These are phyloP conservation scores for Calamus simplicifolius DNA, from an alignment of 176 grass and related monocot genomes.

Conservation along the genomic window DNA sequence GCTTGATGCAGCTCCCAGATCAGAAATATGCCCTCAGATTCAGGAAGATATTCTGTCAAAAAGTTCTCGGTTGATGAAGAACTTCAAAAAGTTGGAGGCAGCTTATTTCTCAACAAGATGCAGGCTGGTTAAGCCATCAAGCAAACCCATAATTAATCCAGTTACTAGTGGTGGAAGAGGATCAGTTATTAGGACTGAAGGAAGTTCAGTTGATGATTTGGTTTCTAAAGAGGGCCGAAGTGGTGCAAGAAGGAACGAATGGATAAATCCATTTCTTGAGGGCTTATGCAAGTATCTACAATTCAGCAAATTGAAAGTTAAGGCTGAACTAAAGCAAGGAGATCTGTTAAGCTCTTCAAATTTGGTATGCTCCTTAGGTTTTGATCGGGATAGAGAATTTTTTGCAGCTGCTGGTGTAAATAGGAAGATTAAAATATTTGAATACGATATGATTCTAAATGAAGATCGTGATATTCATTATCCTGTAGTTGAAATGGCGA, in stretches of 20 bases:
- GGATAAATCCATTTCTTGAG: conserved; percentile 87
- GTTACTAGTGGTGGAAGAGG: conserved; percentile 33
- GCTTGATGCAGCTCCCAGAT: conserved; percentile 44
- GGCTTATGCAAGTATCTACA: conserved; percentile 87
- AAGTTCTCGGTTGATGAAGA: conserved; percentile 91
- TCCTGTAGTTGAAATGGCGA: conserved; percentile 93
- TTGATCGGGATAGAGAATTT: conserved; percentile 89
- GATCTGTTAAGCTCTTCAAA: conserved; percentile 87
- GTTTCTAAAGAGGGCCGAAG: conserved; percentile 32
- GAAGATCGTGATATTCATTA: conserved; percentile 93
- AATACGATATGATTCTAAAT: conserved; percentile 82
- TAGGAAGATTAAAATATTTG: conserved; percentile 99
- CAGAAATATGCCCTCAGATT: conserved; percentile 39
- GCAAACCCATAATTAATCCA: conserved; percentile 33
- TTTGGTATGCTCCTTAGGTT: conserved; percentile 92
- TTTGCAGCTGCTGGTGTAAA: conserved; percentile 99
- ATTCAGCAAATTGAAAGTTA: conserved; percentile 83
- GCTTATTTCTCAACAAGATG: conserved; percentile 82
- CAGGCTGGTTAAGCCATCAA: conserved; percentile 38
- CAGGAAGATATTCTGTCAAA: conserved; percentile 75
- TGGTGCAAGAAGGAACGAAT: conserved; percentile 51
- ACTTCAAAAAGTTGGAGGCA: conserved; percentile 92
- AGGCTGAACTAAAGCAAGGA: conserved; percentile 77
- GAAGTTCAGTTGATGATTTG: conserved; percentile 77
- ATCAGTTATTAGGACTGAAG: conserved; percentile 47